Percentiles rank a stretch among this genome's conserved stretches.
phyloP scores from a whole-genome alignment of 495 filamentous ascomycete species.

The Neurospora sp. region DNA sequence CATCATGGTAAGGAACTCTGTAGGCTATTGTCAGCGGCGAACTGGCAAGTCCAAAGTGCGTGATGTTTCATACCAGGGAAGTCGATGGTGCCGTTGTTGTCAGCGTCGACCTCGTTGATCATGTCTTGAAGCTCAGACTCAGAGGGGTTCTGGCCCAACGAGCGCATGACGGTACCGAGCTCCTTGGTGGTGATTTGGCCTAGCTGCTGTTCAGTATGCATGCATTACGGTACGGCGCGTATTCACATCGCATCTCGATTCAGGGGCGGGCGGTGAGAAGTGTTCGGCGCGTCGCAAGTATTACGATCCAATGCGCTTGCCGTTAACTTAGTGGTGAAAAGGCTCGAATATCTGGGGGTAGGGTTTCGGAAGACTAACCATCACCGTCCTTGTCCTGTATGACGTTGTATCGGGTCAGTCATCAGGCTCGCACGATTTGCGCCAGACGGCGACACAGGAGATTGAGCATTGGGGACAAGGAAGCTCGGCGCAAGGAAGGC shows the following conservation, averaged over 20 bases:
- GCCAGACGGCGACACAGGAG: not conserved
- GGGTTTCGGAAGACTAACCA: slow-evolving; percentile 59
- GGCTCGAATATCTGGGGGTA: not conserved
- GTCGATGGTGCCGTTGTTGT: slow-evolving; percentile 99
- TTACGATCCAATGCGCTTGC: not conserved
- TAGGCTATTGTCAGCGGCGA: slow-evolving; percentile 18
- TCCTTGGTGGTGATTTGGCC: slow-evolving; percentile 99
- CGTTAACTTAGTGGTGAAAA: not conserved
- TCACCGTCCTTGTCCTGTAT: slow-evolving; percentile 98
- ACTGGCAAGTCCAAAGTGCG: not conserved
- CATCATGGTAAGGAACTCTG: slow-evolving; percentile 99
- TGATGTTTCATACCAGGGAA: slow-evolving; percentile 69
- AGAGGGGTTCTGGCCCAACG: slow-evolving; percentile 97
- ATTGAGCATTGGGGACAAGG: not conserved
- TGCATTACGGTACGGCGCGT: not conserved
- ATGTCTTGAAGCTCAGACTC: slow-evolving; percentile 99
- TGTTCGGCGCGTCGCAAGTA: not conserved
- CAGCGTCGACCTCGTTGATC: slow-evolving; percentile 99
- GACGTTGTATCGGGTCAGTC: slow-evolving; percentile 10
- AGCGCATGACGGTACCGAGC: slow-evolving; percentile 97
- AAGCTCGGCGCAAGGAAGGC: not conserved
- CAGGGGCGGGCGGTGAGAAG: slow-evolving; percentile 1
- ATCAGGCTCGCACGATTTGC: slow-evolving; percentile 4
- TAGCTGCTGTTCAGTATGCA: slow-evolving; percentile 30
- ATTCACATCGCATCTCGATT: not conserved